Evolutionary conservation across 345 rosid species (phyloP).

Genomic region (Hirschfeldia incana): DNA sequence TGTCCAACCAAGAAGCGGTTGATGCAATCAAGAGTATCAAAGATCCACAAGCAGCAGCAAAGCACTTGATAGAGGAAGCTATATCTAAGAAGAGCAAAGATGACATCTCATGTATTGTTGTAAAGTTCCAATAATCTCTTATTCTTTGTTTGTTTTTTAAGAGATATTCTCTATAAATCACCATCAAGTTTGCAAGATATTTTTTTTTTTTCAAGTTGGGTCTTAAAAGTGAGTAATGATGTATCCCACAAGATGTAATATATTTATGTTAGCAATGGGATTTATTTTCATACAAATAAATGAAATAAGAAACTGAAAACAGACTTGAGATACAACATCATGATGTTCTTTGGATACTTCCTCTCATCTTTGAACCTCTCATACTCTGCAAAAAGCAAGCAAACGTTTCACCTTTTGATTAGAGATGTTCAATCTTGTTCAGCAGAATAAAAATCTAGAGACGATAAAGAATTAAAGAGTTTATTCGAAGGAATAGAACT

Average conservation of each 20-base stretch:
- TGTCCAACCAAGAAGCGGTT: conserved; percentile 80
- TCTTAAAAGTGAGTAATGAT: conserved; percentile 13
- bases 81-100: conserved; percentile 72
- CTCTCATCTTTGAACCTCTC: conserved; percentile 6
- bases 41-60: conserved; percentile 74
- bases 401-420: neutral
- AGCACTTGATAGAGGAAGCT: conserved; percentile 66
- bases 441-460: neutral
- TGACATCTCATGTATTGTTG: conserved; percentile 91
- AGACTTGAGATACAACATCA: neutral
- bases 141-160: neutral
- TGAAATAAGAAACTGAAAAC: neutral
- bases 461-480: neutral
- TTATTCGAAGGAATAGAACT: conserved; percentile 10
- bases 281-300: neutral
- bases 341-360: neutral
- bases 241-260: conserved; percentile 26
- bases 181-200: conserved; percentile 8
- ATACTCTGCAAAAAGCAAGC: conserved; percentile 19
- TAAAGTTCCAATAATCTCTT: conserved; percentile 53
- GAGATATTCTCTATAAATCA: neutral
- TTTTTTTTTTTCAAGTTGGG: neutral
- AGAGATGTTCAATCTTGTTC: neutral
- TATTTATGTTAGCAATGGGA: neutral
- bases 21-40: conserved; percentile 55